phyloP scores from a whole-genome alignment of 345 rosid species.

The Cardamine resedifolia region DNA sequence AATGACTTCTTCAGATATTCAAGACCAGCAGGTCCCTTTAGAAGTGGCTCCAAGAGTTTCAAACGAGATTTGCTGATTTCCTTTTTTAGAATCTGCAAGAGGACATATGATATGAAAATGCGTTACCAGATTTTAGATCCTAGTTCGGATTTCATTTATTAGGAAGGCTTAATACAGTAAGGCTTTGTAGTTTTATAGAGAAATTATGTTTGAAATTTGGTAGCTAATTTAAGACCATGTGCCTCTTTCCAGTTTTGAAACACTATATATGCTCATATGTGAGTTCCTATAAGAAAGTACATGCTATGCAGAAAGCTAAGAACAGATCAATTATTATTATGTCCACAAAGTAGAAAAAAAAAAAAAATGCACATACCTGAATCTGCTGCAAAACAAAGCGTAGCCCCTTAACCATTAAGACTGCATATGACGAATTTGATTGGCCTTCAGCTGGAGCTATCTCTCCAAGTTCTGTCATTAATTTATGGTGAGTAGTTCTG shows the following conservation, averaged over 20 bases:
- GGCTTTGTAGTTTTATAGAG: neutral
- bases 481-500: slow-evolving; percentile 50
- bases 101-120: neutral
- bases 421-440: slow-evolving; percentile 46
- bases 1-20: slow-evolving; percentile 79
- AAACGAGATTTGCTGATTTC: slow-evolving; percentile 84
- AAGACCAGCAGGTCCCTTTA: slow-evolving; percentile 84
- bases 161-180: neutral
- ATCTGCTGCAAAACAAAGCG: slow-evolving; percentile 85
- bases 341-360: neutral
- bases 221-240: neutral
- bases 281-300: neutral
- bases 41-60: slow-evolving; percentile 70
- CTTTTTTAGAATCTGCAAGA: slow-evolving; percentile 57
- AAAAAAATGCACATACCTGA: slow-evolving; percentile 50
- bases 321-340: neutral
- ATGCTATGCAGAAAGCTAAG: neutral
- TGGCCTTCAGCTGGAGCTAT: slow-evolving; percentile 48
- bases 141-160: neutral
- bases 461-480: slow-evolving; percentile 66
- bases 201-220: neutral
- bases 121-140: neutral
- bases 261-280: neutral
- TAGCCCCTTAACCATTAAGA: slow-evolving; percentile 76
- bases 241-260: neutral